Evolutionary conservation across 2,329 filamentous ascomycete genomes (phyloP), one percentile per base, ranked within the genome.

Genomic region (Paraconiothyrium brasiliense): DNA sequence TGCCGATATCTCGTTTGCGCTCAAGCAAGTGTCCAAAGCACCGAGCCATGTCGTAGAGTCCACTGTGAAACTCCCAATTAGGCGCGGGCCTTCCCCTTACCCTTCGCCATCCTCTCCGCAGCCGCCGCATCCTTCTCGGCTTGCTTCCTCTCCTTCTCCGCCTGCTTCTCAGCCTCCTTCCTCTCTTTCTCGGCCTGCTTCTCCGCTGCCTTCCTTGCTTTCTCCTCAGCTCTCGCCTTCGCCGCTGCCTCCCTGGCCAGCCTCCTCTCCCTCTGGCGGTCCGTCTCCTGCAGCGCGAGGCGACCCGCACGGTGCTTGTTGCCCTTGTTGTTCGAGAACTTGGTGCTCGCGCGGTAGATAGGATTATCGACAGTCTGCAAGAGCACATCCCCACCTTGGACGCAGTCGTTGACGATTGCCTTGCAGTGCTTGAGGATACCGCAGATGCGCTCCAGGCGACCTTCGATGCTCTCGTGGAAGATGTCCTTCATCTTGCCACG

Each of bases 361-460:
- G 74, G 72, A 37, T 76, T 76, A 24, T 75, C 69, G 35, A 60
- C 66, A 7, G 75, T 59, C 27, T 71, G 58, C 41, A 63, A 60
- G 4, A 76, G 61, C 10, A 67, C 65, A 2, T 75, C 39, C 1
- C 72, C 73, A 1, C 72, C 71, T 1, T 68, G 58, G 1, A 77
- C 10, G 1, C 66, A 72, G 57, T 77, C 74, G 44, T 75, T 71
- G 2, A 69, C 70, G 0, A 57, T 54, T 1, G 73, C 71, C 67
- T 77, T 77, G 39, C 35, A 62, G 14, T 62, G 50, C 60, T 51
- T 54, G 13, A 77, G 41, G 22, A 64, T 54, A 0, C 54, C 24
- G 60, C 72, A 76, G 24, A 76, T 69, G 1, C 58, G 46, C 5
- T 57, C 52, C 7, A 77, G 59, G 7, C 74, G 66, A 32, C 24